Evolutionary conservation across 371 early-diverging fungal species (phyloP), one percentile per base, ranked within the genome.

Genomic region (Mortierella sp.): DNA sequence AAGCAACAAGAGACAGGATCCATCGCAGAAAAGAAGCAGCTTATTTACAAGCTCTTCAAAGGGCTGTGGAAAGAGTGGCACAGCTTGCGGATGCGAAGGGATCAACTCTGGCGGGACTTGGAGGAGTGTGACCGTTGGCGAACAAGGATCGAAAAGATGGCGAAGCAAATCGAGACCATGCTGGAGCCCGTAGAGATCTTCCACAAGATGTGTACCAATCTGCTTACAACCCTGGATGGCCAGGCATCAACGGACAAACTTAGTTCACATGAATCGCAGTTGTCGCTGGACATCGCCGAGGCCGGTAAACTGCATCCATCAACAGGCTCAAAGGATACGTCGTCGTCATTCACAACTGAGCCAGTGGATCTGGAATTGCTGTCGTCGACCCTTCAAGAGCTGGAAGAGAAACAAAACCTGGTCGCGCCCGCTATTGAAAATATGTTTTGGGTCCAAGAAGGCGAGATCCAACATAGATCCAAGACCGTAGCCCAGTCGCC

Each of bases 391-490:
- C 71, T 81, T 28, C 75, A 81, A 45, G 75, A 81, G 23, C 64
- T 81, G 34, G 81, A 81, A 13, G 81, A 75, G 61, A 75, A 75
- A 55, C 81, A 81, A 42, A 66, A 19, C 8, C 61, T 56, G 47
- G 54, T 72, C 3, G 66, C 65, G 0, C 81, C 81, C 0, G 72
- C 66, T 0, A 75, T 81, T 47, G 81, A 81, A 26, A 81, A 81
- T 42, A 75, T 81, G 72, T 75, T 81, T 42, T 81, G 81, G 81
- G 81, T 81, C 1, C 75, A 75, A 51, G 81, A 81, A 22, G 75
- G 75, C 49, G 81, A 81, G 56, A 68, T 81, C 47, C 75, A 81
- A 40, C 72, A 71, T 23, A 67, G 75, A 5, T 56, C 68, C 62
- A 70, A 75, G 47, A 35, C 66, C 12, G 40, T 59, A 15, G 56